Conservation (phyloP, 2,329 filamentous ascomycete genomes). For the Magnaporthiopsis rhizophila region DNA sequence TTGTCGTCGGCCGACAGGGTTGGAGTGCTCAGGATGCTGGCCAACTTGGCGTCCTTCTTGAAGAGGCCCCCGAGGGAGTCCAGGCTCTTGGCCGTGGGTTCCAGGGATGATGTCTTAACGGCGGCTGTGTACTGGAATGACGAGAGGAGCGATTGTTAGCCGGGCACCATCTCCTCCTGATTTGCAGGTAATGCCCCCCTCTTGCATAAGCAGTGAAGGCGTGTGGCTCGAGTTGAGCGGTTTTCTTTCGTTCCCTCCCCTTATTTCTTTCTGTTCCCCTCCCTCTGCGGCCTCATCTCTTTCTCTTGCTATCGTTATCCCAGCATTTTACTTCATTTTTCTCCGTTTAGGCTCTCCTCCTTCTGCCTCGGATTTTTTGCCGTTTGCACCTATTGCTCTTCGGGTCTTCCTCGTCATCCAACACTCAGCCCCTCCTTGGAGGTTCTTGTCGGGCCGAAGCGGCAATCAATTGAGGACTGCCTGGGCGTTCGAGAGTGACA, state of each 20-base stretch:
- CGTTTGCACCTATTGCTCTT: background rate
- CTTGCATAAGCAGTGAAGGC: background rate
- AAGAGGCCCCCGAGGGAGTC: slow-evolving; percentile 62
- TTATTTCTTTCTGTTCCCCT: background rate
- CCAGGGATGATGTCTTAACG: slow-evolving; percentile 77
- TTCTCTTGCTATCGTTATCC: background rate
- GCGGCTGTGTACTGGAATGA: slow-evolving; percentile 80
- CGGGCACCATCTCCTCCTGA: background rate
- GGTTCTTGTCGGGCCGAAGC: too few relatives aligned
- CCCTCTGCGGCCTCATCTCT: background rate
- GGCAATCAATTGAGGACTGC: background rate
- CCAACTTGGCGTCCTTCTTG: slow-evolving; percentile 77
- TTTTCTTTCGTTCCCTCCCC: background rate
- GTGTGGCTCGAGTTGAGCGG: background rate
- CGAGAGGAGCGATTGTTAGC: slow-evolving; percentile 2
- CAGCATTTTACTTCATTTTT: background rate
- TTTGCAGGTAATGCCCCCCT: background rate
- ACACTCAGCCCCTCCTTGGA: background rate
- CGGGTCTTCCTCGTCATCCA: background rate
- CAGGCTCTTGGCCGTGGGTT: slow-evolving; percentile 76
- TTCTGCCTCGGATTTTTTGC: background rate
- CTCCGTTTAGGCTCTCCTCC: background rate
- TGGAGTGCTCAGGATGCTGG: slow-evolving; percentile 66
- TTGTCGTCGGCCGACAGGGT: slow-evolving; percentile 76
- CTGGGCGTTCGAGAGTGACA: background rate